Conservation (phyloP, 306 rosid genomes). For the Sicyos baderoa region DNA sequence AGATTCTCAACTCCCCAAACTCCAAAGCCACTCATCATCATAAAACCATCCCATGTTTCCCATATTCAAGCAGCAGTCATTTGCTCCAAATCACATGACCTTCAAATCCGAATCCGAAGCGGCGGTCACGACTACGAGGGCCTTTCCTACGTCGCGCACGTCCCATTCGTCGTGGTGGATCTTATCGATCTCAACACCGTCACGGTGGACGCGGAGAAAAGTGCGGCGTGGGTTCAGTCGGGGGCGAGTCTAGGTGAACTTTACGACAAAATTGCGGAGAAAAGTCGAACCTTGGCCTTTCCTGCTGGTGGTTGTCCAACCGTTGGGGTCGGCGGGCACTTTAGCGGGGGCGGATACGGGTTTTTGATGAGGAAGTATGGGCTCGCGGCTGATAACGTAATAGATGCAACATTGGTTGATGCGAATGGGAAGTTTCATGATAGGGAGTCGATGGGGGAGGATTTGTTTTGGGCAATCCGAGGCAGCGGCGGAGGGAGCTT, state of each 20-base stretch:
- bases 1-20: neutral
- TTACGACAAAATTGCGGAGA: neutral
- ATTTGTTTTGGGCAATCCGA: constrained; percentile 11
- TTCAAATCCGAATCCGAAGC: constrained; percentile 9
- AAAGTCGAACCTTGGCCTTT: constrained; percentile 35
- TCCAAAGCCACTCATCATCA: neutral
- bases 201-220: constrained; percentile 20
- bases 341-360: constrained; percentile 16
- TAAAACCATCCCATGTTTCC: neutral
- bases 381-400: neutral
- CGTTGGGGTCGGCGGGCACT: constrained; percentile 55
- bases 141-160: neutral
- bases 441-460: neutral
- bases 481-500: constrained; percentile 10
- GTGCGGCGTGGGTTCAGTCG: constrained; percentile 39
- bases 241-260: constrained; percentile 61
- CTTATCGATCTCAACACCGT: constrained; percentile 28
- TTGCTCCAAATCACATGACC: neutral
- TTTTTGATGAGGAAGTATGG: neutral
- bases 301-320: constrained; percentile 59
- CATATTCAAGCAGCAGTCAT: neutral
- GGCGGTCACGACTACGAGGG: constrained; percentile 16
- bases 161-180: constrained; percentile 34
- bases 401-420: constrained; percentile 1
- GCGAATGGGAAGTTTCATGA: neutral